Conservation (phyloP, 257 asterid genomes). For the Petunia secreta region DNA sequence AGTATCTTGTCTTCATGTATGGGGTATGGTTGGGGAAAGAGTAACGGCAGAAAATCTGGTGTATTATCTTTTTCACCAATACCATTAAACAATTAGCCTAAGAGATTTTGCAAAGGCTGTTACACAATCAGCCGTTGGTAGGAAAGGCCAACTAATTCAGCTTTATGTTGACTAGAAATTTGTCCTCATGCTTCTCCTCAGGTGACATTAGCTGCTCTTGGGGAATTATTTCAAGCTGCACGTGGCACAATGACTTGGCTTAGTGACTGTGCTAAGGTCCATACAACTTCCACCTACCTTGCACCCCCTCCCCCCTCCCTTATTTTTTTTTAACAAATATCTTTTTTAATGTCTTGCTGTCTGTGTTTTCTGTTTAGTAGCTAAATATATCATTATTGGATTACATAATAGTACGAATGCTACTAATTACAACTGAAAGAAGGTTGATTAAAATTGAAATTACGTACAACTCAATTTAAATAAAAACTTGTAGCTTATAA, state of each 20-base stretch:
- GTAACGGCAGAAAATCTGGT: not conserved
- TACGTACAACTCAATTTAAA: not conserved
- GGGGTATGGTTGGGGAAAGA: not conserved
- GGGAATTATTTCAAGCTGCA: constrained; percentile 91
- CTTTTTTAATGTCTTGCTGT: not conserved
- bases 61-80: not conserved
- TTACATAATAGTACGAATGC: not conserved
- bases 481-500: not conserved
- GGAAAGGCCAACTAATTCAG: not conserved
- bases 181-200: constrained; percentile 30
- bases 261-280: constrained; percentile 96
- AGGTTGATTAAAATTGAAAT: not conserved
- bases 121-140: not conserved
- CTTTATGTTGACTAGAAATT: not conserved
- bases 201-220: constrained; percentile 92
- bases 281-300: constrained; percentile 26
- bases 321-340: not conserved
- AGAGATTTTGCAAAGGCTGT: not conserved
- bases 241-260: constrained; percentile 97
- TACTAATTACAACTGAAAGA: not conserved
- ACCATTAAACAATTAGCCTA: not conserved
- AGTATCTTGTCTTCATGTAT: not conserved
- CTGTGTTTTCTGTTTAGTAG: not conserved
- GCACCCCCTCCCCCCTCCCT: not conserved
- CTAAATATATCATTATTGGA: not conserved